phyloP scores from a whole-genome alignment of 306 rosid species.

The Lathyrus aphaca region DNA sequence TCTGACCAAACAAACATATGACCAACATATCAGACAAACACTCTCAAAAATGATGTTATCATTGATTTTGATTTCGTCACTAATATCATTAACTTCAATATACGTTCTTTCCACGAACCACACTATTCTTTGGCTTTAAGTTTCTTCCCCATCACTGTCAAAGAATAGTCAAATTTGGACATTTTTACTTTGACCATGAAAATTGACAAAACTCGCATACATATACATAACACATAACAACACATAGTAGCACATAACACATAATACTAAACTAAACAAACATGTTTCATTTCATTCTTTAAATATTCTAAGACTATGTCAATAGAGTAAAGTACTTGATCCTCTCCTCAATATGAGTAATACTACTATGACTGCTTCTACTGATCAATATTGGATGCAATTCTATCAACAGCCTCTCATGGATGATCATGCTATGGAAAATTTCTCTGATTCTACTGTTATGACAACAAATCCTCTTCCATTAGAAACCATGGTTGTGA shows the following conservation, averaged over 20 bases:
- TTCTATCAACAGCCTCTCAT: constrained; percentile 54
- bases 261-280: constrained; percentile 6
- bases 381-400: constrained; percentile 50
- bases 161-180: constrained; percentile 53
- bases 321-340: constrained; percentile 14
- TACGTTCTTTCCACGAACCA: constrained; percentile 63
- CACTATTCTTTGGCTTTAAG: constrained; percentile 41
- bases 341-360: constrained; percentile 18
- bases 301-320: constrained; percentile 18
- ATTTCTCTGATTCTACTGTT: constrained; percentile 27
- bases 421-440: constrained; percentile 28
- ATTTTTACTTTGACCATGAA: constrained; percentile 52
- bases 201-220: constrained; percentile 28
- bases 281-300: constrained; percentile 24
- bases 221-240: not conserved
- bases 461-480: constrained; percentile 30
- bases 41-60: constrained; percentile 30
- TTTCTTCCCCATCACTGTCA: constrained; percentile 33
- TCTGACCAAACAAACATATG: constrained; percentile 49
- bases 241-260: not conserved
- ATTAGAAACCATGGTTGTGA: constrained; percentile 19
- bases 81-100: not conserved
- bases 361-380: constrained; percentile 32
- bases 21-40: constrained; percentile 38
- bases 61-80: constrained; percentile 30